A percentile compares a stretch with the other conserved stretches of the same genome.
Conservation (phyloP, 257 asterid species). For the Eucommia ulmoides region DNA sequence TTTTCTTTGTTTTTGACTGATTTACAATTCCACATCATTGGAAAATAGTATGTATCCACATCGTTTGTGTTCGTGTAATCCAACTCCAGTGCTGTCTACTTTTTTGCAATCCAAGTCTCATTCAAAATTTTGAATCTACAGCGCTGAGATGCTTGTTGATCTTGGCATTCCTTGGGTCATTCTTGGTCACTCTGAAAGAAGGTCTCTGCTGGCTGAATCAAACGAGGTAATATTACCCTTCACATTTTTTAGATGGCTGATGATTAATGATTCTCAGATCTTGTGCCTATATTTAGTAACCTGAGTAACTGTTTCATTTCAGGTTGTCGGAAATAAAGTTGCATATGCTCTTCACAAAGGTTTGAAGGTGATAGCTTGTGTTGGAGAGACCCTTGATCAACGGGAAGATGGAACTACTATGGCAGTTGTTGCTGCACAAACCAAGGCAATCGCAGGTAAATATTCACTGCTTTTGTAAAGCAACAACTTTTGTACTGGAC, state of each 20-base stretch:
- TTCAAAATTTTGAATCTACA: constrained; percentile 29
- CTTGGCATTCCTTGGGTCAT: constrained; percentile 86
- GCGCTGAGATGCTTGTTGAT: constrained; percentile 95
- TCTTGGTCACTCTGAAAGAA: constrained; percentile 96
- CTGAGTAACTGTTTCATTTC: constrained; percentile 8
- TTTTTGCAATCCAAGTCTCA: too few species aligned
- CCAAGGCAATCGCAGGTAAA: constrained; percentile 96
- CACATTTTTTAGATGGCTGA: too few species aligned
- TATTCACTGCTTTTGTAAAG: too few species aligned
- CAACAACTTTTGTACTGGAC: background rate
- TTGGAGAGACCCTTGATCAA: constrained; percentile 98
- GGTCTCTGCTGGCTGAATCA: constrained; percentile 63
- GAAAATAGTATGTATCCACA: too few species aligned
- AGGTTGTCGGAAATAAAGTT: constrained; percentile 94
- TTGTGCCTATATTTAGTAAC: background rate
- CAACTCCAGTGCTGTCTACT: too few species aligned
- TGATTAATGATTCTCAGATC: too few species aligned
- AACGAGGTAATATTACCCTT: constrained; percentile 44
- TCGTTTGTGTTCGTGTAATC: too few species aligned
- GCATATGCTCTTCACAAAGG: constrained; percentile 94
- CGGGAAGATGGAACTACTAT: constrained; percentile 90
- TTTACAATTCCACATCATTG: too few species aligned
- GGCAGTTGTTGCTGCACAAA: constrained; percentile 87
- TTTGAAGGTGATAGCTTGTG: constrained; percentile 92
- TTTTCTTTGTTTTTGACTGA: too few species aligned